phyloP scores from a whole-genome alignment of 1,284 basidiomycete species.

The Mycena citricolor region DNA sequence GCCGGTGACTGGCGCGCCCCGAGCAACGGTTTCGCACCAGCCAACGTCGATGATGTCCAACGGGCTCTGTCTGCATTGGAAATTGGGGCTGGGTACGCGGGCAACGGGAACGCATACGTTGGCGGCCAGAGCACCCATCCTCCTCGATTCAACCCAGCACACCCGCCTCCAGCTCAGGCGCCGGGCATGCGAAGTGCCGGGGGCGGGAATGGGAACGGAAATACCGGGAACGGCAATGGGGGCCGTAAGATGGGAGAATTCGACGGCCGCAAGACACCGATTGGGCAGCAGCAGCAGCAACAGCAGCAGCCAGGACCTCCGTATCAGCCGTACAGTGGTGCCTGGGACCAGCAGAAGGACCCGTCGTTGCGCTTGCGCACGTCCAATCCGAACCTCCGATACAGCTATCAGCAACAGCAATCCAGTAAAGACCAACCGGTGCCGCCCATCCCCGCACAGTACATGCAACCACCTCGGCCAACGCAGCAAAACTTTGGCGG shows the following conservation, averaged over 20 bases:
- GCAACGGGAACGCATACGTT: conserved; percentile 36
- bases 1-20: conserved; percentile 62
- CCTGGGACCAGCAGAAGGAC: conserved; percentile 57
- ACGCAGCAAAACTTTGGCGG: conserved; percentile 44
- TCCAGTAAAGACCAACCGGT: conserved; percentile 53
- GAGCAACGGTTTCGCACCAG: no score
- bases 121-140: conserved; percentile 55
- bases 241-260: conserved; percentile 54
- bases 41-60: conserved; percentile 68
- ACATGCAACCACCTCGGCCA: conserved; percentile 54
- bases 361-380: conserved; percentile 51
- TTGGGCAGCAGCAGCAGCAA: conserved; percentile 26
- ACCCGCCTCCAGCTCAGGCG: conserved; percentile 46
- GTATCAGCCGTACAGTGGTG: conserved; percentile 41
- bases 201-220: conserved; percentile 34
- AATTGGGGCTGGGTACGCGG: conserved; percentile 39
- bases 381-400: conserved; percentile 70
- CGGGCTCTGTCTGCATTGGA: conserved; percentile 70
- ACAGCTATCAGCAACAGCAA: conserved; percentile 53
- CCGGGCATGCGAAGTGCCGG: conserved; percentile 43
- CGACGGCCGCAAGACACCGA: conserved; percentile 60
- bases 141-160: conserved; percentile 63
- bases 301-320: conserved; percentile 41
- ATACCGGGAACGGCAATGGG: conserved; percentile 30
- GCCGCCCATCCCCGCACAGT: conserved; percentile 70